Evolutionary conservation across 495 filamentous ascomycete species (phyloP), one percentile per base, ranked within the genome.

Genomic region (Rhypophila decipiens): DNA sequence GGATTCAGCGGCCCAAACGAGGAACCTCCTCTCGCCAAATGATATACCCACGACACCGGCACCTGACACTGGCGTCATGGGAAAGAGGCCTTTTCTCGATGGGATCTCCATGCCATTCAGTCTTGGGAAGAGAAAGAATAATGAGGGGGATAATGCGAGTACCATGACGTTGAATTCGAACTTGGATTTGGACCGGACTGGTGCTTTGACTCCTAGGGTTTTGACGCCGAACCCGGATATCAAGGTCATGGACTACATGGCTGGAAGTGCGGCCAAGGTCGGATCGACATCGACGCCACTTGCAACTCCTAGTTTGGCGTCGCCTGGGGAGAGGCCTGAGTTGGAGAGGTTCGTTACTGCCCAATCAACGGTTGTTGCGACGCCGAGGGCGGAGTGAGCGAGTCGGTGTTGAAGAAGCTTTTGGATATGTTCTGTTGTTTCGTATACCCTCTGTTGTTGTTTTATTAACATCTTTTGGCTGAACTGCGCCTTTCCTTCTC

Each of bases 71-170:
- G 71, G 70, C 0, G 57, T 62, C 10, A 61, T 66, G 1, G 73
- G 72, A 4, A 79, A 74, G 57, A 53, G 76, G 2, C 64, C 72
- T 2, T 66, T 69, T 19, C 56, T 72, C 9, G 68, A 65, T 35
- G 75, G 76, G 0, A 66, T 78, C 18, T 74, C 76, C 0, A 67
- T 70, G 42, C 76, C 76, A 13, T 79, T 79, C 31, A 77, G 53
- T 36, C 41, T 79, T 42, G 36, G 46, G 18, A 68, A 67, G 35
- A 66, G 67, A 35, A 31, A 13, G 27, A 13, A 7, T 7, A 13
- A 13, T 13, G 71, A 76, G 23, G 61, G 68, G 2, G 72, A 77
- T 8, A 77, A 64, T 2, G 74, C 73, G 5, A 78, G 75, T 53
- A 77, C 78, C 73, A 68, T 74, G 20, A 79, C 76, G 1, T 55